Percentiles rank a stretch among this genome's conserved stretches.
These are phyloP conservation scores for Sphaerosporella brunnea DNA, from an alignment of 495 filamentous ascomycete species.

Conservation along the genomic window DNA sequence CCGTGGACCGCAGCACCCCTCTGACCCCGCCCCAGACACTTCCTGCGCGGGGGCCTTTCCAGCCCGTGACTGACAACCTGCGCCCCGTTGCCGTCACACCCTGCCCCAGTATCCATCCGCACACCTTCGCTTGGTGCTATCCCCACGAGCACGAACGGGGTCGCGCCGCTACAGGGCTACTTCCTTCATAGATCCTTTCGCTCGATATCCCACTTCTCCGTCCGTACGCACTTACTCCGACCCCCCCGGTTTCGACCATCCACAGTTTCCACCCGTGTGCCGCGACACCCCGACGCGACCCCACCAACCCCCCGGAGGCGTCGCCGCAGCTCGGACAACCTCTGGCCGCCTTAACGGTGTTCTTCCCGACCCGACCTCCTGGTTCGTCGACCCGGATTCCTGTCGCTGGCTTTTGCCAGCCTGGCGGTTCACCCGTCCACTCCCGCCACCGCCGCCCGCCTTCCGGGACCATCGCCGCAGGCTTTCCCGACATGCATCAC, in stretches of 20 bases:
- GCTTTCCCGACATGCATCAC: not conserved
- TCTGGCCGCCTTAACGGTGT: not conserved
- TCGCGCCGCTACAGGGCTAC: not conserved
- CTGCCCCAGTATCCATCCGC: not conserved
- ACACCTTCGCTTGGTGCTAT: not conserved
- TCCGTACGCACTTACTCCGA: not conserved
- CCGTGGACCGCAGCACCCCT: not conserved
- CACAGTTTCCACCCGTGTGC: not conserved
- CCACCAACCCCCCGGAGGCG: not conserved
- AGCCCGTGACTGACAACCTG: not conserved
- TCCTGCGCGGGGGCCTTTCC: no score
- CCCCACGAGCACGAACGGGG: not conserved
- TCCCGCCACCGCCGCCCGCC: not conserved
- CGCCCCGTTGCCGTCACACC: not conserved
- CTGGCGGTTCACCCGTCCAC: not conserved
- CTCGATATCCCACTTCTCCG: not conserved
- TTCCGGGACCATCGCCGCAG: not conserved
- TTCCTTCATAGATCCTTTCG: not conserved
- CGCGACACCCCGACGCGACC: not conserved
- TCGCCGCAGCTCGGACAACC: not conserved
- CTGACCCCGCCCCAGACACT: not conserved
- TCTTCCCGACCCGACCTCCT: not conserved
- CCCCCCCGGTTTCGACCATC: not conserved
- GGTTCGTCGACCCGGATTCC: not conserved
- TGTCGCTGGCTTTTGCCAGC: not conserved